Percentiles rank a stretch among this genome's conserved stretches.
phyloP scores from a whole-genome alignment of 495 filamentous ascomycete species.

The Tuber umbilicatum region DNA sequence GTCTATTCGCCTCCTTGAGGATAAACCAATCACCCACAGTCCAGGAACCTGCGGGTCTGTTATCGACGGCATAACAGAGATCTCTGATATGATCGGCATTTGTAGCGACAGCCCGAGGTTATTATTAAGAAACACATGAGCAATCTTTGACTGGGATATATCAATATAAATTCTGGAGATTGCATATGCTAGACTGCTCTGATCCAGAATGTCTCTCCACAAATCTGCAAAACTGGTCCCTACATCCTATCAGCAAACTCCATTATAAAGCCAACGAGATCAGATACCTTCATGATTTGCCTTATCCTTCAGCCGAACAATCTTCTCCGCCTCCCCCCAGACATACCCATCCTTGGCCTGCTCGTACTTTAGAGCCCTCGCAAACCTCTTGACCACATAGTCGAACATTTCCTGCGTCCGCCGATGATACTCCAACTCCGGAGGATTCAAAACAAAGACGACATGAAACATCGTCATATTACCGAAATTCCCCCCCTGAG shows the following conservation, averaged over 20 bases:
- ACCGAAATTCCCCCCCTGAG: conserved; percentile 40
- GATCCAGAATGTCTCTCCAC: conserved; percentile 63
- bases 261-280: neutral
- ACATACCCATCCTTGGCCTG: conserved; percentile 83
- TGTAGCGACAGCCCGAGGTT: conserved; percentile 69
- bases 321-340: conserved; percentile 73
- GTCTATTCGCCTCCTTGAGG: neutral
- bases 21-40: conserved; percentile 51
- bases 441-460: conserved; percentile 80
- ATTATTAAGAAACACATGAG: conserved; percentile 57
- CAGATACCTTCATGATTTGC: conserved; percentile 65
- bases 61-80: conserved; percentile 62
- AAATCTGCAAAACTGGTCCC: conserved; percentile 40
- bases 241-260: conserved; percentile 3
- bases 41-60: conserved; percentile 62
- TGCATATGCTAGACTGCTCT: conserved; percentile 73
- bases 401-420: conserved; percentile 74
- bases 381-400: conserved; percentile 80
- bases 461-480: conserved; percentile 94
- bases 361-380: conserved; percentile 81
- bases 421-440: conserved; percentile 65
- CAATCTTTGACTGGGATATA: conserved; percentile 76
- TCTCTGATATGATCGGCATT: conserved; percentile 72
- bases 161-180: conserved; percentile 73
- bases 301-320: conserved; percentile 69